These are phyloP conservation scores for Pleoardoris graminearum DNA, from an alignment of 2,329 filamentous ascomycete species.

Conservation along the genomic window DNA sequence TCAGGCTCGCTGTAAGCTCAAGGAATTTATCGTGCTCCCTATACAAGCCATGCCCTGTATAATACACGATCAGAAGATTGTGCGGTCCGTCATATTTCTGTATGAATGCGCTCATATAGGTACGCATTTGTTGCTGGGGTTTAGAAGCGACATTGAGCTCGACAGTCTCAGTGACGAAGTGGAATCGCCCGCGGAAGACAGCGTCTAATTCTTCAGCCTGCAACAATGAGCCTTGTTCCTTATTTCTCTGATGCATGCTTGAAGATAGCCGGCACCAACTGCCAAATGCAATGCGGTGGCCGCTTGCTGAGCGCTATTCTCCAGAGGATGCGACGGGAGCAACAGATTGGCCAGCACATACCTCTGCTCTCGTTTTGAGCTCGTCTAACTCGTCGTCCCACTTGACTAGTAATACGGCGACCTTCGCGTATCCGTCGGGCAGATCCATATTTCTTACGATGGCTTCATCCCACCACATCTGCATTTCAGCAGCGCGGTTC, in stretches of 20 bases:
- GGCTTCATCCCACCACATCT: constrained; percentile 39
- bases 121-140: constrained; percentile 41
- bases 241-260: too few species aligned
- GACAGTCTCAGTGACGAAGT: constrained; percentile 36
- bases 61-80: constrained; percentile 45
- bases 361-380: constrained; percentile 39
- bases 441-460: constrained; percentile 35
- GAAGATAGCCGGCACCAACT: too few species aligned
- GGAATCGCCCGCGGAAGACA: constrained; percentile 35
- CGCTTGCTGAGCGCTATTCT: not conserved
- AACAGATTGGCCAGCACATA: constrained; percentile 11
- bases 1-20: constrained; percentile 28
- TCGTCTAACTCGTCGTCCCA: constrained; percentile 43
- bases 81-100: constrained; percentile 34
- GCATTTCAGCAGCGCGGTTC: constrained; percentile 30
- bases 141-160: constrained; percentile 37
- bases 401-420: constrained; percentile 43
- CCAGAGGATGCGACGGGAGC: too few species aligned
- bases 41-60: constrained; percentile 44
- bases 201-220: constrained; percentile 36
- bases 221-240: not conserved
- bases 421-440: constrained; percentile 38
- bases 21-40: constrained; percentile 25
- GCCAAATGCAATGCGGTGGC: not conserved
- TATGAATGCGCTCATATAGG: constrained; percentile 33